Evolutionary conservation across 768 basidiomycete genomes (phyloP).

Genomic region (Lentinula sp.): DNA sequence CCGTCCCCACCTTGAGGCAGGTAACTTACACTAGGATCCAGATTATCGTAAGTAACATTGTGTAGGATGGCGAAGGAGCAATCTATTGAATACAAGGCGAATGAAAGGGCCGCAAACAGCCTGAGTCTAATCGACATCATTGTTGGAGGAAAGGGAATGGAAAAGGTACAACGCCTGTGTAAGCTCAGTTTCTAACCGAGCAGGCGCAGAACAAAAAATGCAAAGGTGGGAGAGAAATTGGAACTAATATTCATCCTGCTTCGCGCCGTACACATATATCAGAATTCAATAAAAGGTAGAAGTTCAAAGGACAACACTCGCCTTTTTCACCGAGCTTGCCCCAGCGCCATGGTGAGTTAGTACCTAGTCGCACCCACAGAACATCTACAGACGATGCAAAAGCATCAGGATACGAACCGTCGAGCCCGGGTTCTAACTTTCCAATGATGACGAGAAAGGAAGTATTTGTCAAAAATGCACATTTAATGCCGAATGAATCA

Average conservation of each 20-base stretch:
- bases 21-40: neutral
- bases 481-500: no score
- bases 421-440: no score
- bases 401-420: no score
- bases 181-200: neutral
- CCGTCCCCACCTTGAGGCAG: neutral
- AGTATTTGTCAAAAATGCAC: no score
- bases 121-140: neutral
- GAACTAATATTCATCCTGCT: neutral
- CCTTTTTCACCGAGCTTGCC: neutral
- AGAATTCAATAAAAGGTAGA: neutral
- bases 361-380: no score
- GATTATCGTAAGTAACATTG: neutral
- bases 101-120: neutral
- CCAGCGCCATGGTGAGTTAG: neutral
- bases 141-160: neutral
- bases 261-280: neutral
- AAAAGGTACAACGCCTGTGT: neutral
- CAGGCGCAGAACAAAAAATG: neutral
- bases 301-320: neutral
- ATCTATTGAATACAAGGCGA: neutral
- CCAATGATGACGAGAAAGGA: no score
- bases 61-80: neutral
- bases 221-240: neutral
- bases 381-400: no score